Conservation (phyloP, 2,329 filamentous ascomycete species). For the Penicillium sp. region DNA sequence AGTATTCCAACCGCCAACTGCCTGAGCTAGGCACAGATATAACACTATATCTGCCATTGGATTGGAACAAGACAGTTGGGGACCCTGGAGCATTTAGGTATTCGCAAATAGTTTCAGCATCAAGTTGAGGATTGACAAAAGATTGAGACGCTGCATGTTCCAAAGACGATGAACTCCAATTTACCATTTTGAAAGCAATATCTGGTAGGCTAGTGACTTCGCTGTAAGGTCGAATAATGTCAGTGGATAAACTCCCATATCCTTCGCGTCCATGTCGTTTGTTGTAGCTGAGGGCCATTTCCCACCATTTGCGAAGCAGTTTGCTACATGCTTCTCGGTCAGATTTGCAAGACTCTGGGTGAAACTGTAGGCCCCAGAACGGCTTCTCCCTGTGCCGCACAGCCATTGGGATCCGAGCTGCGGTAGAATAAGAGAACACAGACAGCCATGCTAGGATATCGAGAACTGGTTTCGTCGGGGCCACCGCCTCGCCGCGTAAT, state of each 20-base stretch:
- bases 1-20: slow-evolving; percentile 46
- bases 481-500: background rate
- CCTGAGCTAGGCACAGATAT: slow-evolving; percentile 41
- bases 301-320: slow-evolving; percentile 78
- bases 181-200: slow-evolving; percentile 54
- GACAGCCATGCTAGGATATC: slow-evolving; percentile 67
- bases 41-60: slow-evolving; percentile 44
- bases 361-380: slow-evolving; percentile 88
- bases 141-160: slow-evolving; percentile 31
- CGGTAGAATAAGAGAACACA: slow-evolving; percentile 31
- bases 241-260: slow-evolving; percentile 25
- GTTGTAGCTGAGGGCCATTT: slow-evolving; percentile 67
- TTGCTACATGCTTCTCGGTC: slow-evolving; percentile 59
- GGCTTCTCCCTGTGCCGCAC: slow-evolving; percentile 70
- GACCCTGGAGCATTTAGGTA: slow-evolving; percentile 37
- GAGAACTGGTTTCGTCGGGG: slow-evolving; percentile 30
- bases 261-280: slow-evolving; percentile 33
- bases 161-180: slow-evolving; percentile 39
- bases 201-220: slow-evolving; percentile 29
- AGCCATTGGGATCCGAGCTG: slow-evolving; percentile 70
- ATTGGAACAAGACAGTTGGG: slow-evolving; percentile 49
- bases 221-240: slow-evolving; percentile 26
- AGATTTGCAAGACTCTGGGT: slow-evolving; percentile 88
- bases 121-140: slow-evolving; percentile 28
- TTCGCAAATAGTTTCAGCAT: slow-evolving; percentile 41